Conservation (phyloP, 2,329 filamentous ascomycete genomes). For the Fusarium nurragi region DNA sequence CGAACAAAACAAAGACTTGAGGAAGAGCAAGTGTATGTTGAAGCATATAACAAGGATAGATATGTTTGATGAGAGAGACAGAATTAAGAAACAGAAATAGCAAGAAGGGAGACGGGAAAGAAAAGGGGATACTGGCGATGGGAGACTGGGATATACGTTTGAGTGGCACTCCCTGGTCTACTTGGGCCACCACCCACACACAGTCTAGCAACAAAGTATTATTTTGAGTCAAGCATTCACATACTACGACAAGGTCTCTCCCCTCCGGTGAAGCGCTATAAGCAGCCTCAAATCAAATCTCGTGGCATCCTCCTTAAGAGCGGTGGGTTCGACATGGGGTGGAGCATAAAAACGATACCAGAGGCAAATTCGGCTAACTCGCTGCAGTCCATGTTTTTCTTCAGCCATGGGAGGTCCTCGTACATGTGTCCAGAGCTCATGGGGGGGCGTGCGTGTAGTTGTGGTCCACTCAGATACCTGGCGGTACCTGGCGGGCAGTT, state of each 20-base stretch:
- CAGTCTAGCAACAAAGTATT: neutral
- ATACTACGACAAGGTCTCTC: neutral
- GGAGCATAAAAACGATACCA: neutral
- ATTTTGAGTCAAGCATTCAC: neutral
- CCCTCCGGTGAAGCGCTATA: neutral
- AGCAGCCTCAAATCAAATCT: neutral
- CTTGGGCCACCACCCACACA: neutral
- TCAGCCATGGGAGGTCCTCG: neutral
- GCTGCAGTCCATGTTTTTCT: neutral
- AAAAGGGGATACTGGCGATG: slow-evolving; percentile 33
- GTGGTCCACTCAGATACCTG: neutral
- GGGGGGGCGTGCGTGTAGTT: neutral
- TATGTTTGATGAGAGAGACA: slow-evolving; percentile 15
- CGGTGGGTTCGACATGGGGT: neutral
- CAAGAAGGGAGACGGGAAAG: slow-evolving; percentile 33
- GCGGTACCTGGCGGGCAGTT: neutral
- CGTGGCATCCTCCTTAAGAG: slow-evolving; percentile 6
- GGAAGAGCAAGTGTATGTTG: slow-evolving; percentile 13
- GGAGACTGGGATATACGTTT: slow-evolving; percentile 36
- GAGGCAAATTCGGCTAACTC: slow-evolving; percentile 12
- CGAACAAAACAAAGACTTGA: slow-evolving; percentile 5
- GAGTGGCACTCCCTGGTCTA: slow-evolving; percentile 20
- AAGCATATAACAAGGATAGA: slow-evolving; percentile 15
- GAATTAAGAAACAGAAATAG: slow-evolving; percentile 28
- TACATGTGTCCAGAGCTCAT: too few relatives aligned